Evolutionary conservation across 306 rosid genomes (phyloP).

Genomic region (Elaeagnus macrophylla): DNA sequence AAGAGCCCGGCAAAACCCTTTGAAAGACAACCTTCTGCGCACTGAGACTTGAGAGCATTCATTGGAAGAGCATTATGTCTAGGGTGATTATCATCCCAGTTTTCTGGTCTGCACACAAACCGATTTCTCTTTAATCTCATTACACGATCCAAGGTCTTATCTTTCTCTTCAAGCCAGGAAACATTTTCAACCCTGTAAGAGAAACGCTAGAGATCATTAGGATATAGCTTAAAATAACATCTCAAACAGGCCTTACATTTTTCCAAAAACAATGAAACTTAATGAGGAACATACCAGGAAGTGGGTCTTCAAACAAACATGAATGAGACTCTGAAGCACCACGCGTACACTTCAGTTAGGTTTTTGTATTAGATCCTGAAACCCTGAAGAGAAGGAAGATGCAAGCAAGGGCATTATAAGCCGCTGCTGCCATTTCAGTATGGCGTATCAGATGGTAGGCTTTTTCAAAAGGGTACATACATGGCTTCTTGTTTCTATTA

Average conservation of each 20-base stretch:
- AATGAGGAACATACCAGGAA: slow-evolving; percentile 41
- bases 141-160: slow-evolving; percentile 24
- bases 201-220: slow-evolving; percentile 15
- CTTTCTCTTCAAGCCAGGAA: slow-evolving; percentile 77
- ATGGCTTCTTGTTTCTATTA: too few relatives aligned
- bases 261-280: background rate
- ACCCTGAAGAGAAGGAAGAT: slow-evolving; percentile 39
- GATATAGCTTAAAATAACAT: background rate
- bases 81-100: slow-evolving; percentile 25
- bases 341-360: slow-evolving; percentile 45
- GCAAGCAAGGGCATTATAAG: too few relatives aligned
- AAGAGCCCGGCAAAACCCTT: slow-evolving; percentile 87
- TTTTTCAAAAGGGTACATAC: too few relatives aligned
- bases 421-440: too few relatives aligned
- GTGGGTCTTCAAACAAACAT: slow-evolving; percentile 39
- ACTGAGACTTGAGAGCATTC: slow-evolving; percentile 50
- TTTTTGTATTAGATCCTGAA: slow-evolving; percentile 43
- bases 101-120: slow-evolving; percentile 16
- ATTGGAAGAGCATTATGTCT: slow-evolving; percentile 22
- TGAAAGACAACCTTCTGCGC: slow-evolving; percentile 79
- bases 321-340: slow-evolving; percentile 58
- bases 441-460: too few relatives aligned
- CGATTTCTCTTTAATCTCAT: slow-evolving; percentile 43
- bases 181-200: slow-evolving; percentile 43
- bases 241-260: background rate